Percentiles rank a stretch among this genome's conserved stretches.
Conservation (phyloP, 2,329 filamentous ascomycete species). For the Atkinsonella texensis region DNA sequence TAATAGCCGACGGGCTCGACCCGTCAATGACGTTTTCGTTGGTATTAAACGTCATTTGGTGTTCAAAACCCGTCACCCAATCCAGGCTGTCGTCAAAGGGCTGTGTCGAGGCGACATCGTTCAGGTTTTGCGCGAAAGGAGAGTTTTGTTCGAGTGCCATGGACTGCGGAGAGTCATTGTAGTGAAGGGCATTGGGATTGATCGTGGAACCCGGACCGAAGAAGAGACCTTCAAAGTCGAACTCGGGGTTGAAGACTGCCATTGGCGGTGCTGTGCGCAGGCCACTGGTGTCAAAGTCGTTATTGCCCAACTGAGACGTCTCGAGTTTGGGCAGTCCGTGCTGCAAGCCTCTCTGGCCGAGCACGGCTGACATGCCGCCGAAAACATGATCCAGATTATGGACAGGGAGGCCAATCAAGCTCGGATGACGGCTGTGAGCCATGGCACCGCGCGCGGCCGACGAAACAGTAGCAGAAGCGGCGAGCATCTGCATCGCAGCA, state of each 20-base stretch:
- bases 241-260: slow-evolving; percentile 49
- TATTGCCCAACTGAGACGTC: slow-evolving; percentile 53
- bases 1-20: slow-evolving; percentile 92
- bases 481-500: slow-evolving; percentile 60
- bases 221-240: slow-evolving; percentile 38
- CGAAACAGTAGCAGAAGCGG: slow-evolving; percentile 40
- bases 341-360: slow-evolving; percentile 53
- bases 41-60: slow-evolving; percentile 56
- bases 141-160: slow-evolving; percentile 51
- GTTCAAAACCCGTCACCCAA: slow-evolving; percentile 72
- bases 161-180: slow-evolving; percentile 63
- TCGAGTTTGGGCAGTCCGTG: slow-evolving; percentile 74
- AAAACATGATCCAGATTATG: slow-evolving; percentile 51
- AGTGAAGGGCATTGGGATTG: slow-evolving; percentile 68
- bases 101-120: slow-evolving; percentile 44
- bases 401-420: slow-evolving; percentile 55
- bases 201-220: slow-evolving; percentile 58
- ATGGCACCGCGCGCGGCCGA: slow-evolving; percentile 31
- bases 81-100: slow-evolving; percentile 69
- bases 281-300: slow-evolving; percentile 50
- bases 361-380: slow-evolving; percentile 57
- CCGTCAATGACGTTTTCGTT: slow-evolving; percentile 79
- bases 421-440: slow-evolving; percentile 61
- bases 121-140: slow-evolving; percentile 44
- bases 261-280: slow-evolving; percentile 66